A percentile compares a stretch with the other conserved stretches of the same genome.
Evolutionary conservation across 2,329 filamentous ascomycete species (phyloP).

Genomic region (Fusarium guadeloupense): DNA sequence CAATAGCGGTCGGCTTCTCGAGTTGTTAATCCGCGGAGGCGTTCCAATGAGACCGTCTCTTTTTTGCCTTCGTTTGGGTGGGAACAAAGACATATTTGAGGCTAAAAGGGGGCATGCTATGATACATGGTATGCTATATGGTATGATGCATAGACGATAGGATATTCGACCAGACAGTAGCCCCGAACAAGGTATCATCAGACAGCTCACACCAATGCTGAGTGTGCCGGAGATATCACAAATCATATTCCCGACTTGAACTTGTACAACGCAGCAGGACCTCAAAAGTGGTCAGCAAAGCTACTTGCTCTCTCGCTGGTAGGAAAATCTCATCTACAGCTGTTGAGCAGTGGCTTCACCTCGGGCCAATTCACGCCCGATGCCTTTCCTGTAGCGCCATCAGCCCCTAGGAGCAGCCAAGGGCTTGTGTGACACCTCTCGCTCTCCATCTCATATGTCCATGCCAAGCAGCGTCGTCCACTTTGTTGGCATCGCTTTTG

Average conservation of each 20-base stretch:
- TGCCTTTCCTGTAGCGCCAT: constrained; percentile 38
- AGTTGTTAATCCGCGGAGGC: constrained; percentile 13
- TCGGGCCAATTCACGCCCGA: constrained; percentile 48
- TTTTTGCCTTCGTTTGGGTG: constrained; percentile 10
- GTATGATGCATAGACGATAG: constrained; percentile 13
- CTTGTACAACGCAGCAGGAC: constrained; percentile 11
- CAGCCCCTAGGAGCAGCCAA: constrained; percentile 59
- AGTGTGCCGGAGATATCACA: constrained; percentile 3
- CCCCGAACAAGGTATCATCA: constrained; percentile 19
- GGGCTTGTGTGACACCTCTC: constrained; percentile 57
- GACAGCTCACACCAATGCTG: constrained; percentile 17
- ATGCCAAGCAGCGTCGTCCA: constrained; percentile 58
- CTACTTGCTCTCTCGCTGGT: neutral
- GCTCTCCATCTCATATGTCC: constrained; percentile 57
- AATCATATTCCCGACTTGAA: constrained; percentile 7
- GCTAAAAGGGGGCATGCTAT: constrained; percentile 27
- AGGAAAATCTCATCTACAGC: constrained; percentile 33
- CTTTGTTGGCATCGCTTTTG: constrained; percentile 53
- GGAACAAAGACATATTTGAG: constrained; percentile 11
- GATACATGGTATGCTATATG: constrained; percentile 24
- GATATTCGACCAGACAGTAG: constrained; percentile 13
- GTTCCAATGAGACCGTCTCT: constrained; percentile 29
- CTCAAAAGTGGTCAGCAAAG: neutral
- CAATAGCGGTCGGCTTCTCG: constrained; percentile 36
- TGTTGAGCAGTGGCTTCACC: constrained; percentile 40